Evolutionary conservation across 2,329 filamentous ascomycete genomes (phyloP), one percentile per base, ranked within the genome.

Genomic region (Colletotrichum lini): DNA sequence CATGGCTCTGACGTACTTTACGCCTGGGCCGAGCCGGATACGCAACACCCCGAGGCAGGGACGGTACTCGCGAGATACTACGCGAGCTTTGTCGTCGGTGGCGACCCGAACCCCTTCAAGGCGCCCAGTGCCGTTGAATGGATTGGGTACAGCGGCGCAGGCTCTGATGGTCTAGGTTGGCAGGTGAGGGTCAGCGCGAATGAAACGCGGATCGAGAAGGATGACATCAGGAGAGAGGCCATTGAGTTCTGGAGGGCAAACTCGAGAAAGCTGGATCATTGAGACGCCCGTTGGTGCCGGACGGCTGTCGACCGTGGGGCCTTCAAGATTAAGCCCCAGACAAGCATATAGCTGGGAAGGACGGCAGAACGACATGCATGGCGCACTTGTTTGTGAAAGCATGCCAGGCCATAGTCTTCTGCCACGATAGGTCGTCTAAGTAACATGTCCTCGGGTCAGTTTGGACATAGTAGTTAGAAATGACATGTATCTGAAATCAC

Each of bases 31-130:
- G 69, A 69, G 40, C 69, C 59, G 18, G 59, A 23, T 2, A 54
- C 59, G 4, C 59, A 68, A 38, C 61, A 59, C 13, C 69, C 69
- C 0, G 30, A 38, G n/a, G 60, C 54, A 3, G 65, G 65, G 3
- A 60, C 38, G 30, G 18, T 57, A 2, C 60, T 69, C 0, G 30
- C 42, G 0, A n/a, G 52, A 15, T 73, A 83, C 50, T 71, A 82
- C 53, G 75, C 81, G 1, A 83, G 80, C 45, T 83, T 83, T 59
- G 80, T 82, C 3, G 72, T 77, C 0, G 75, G 76, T 0, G 81
- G 82, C 0, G 74, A 83, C 65, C 82, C 82, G 0, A 83, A 83
- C 21, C 70, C 65, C 0, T 72, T 70, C 23, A 73, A 73, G 40
- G 72, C 74, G 7, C 52, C 65, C 15, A 54, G 73, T 3, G 67